Evolutionary conservation across 2,329 filamentous ascomycete species (phyloP).

Genomic region (Calycina herbarum): DNA sequence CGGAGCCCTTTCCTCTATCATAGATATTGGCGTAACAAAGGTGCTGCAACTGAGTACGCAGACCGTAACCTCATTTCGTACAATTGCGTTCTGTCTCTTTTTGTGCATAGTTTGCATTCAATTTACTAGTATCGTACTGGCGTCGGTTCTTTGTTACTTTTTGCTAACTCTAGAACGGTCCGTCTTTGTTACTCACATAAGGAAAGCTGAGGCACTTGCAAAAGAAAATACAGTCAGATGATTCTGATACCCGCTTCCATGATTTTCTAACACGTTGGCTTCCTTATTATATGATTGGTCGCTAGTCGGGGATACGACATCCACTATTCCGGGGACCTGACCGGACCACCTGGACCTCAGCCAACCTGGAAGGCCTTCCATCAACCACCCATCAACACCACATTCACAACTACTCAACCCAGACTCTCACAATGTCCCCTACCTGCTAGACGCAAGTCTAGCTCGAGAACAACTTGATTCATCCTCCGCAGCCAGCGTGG

Average conservation of each 20-base stretch:
- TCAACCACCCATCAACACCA: constrained; percentile 11
- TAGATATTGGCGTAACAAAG: not conserved
- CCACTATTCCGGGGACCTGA: too few relatives aligned
- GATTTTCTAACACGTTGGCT: too few relatives aligned
- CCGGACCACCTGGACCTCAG: too few relatives aligned
- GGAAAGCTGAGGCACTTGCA: not conserved
- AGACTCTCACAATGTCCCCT: constrained; percentile 31
- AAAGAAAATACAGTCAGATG: too few relatives aligned
- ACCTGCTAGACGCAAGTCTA: constrained; percentile 49
- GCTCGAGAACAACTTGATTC: constrained; percentile 43
- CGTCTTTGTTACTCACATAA: not conserved
- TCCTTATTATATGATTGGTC: too few relatives aligned
- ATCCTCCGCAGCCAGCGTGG: constrained; percentile 47
- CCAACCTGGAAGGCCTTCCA: too few relatives aligned
- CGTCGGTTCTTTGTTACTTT: not conserved
- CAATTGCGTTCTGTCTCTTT: not conserved
- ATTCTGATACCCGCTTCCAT: too few relatives aligned
- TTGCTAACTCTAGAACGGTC: not conserved
- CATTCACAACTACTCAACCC: constrained; percentile 18
- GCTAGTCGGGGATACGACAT: too few relatives aligned
- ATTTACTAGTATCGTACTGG: not conserved
- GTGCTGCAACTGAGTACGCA: not conserved
- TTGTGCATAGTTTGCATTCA: not conserved
- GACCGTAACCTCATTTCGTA: not conserved
- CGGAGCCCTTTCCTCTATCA: not conserved